Evolutionary conservation across 768 basidiomycete genomes (phyloP).

Genomic region (Chlorophyllum brunneum): DNA sequence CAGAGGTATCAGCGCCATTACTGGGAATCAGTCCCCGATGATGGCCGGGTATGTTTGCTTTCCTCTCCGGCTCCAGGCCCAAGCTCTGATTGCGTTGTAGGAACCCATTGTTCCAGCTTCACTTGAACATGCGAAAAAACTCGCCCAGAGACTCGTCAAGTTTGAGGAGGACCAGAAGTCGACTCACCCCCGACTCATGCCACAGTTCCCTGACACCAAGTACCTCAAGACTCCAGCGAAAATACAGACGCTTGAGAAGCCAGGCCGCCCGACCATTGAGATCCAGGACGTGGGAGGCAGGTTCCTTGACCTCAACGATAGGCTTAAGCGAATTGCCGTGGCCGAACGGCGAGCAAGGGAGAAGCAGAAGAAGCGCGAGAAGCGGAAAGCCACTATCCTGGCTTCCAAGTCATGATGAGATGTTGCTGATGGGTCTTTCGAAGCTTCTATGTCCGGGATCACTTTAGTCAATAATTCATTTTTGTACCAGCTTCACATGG

Average conservation of each 20-base stretch:
- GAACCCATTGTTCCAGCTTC: conserved; percentile 58
- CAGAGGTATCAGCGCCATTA: conserved; percentile 68
- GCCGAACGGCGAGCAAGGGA: conserved; percentile 43
- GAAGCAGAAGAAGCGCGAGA: conserved; percentile 20
- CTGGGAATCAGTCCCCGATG: conserved; percentile 78
- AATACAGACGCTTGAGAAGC: conserved; percentile 33
- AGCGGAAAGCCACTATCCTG: conserved; percentile 16
- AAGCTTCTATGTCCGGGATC: conserved; percentile 1
- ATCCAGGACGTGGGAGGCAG: conserved; percentile 75
- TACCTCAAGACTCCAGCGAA: conserved; percentile 33
- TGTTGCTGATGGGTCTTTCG: not conserved
- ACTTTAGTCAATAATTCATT: not conserved
- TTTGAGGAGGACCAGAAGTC: conserved; percentile 30
- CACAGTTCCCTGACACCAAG: conserved; percentile 30
- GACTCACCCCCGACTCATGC: conserved; percentile 35
- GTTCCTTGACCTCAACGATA: conserved; percentile 58
- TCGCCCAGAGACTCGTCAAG: conserved; percentile 31
- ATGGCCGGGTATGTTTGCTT: conserved; percentile 44
- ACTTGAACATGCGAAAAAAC: conserved; percentile 44
- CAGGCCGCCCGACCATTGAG: conserved; percentile 51
- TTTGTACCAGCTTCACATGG: not conserved
- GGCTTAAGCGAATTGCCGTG: conserved; percentile 43
- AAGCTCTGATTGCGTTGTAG: conserved; percentile 29
- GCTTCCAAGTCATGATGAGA: not conserved
- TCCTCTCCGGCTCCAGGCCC: not conserved